Conservation (phyloP, 2,329 filamentous ascomycete genomes). For the Monosporascus cannonballus region DNA sequence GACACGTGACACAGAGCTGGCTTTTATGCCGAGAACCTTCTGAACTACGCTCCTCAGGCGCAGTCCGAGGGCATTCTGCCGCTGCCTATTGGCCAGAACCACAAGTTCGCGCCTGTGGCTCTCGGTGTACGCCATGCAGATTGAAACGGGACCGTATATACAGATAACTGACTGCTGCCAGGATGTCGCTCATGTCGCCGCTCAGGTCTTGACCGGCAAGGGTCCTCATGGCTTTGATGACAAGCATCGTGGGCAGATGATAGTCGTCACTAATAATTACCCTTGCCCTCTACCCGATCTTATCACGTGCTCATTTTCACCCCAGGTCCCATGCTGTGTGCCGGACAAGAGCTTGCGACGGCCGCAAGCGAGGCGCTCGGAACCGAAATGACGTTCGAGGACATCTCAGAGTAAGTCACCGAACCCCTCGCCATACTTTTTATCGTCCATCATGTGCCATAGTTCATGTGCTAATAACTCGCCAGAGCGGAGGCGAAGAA, state of each 20-base stretch:
- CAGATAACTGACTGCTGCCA: constrained; percentile 9
- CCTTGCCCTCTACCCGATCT: background rate
- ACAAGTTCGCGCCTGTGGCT: constrained; percentile 45
- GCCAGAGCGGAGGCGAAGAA: constrained; percentile 23
- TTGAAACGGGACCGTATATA: background rate
- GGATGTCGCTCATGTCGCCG: constrained; percentile 42
- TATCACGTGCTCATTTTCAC: background rate
- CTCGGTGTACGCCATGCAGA: constrained; percentile 30
- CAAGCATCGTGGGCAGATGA: constrained; percentile 44
- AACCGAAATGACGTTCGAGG: constrained; percentile 36
- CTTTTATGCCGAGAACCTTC: constrained; percentile 47
- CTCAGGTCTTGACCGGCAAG: constrained; percentile 40
- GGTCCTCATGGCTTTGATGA: constrained; percentile 44
- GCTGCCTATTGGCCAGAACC: constrained; percentile 38
- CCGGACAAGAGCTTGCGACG: constrained; percentile 39
- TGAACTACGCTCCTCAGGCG: constrained; percentile 40
- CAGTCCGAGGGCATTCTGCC: constrained; percentile 37
- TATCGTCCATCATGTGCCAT: background rate
- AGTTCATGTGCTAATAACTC: background rate
- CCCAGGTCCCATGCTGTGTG: constrained; percentile 39
- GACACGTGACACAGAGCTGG: constrained; percentile 29
- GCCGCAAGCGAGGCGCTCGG: constrained; percentile 39
- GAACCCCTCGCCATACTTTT: no score
- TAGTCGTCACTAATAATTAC: constrained; percentile 38
- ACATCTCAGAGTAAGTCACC: constrained; percentile 36